These are phyloP conservation scores for Talaromyces amestolkiae DNA, from an alignment of 2,329 filamentous ascomycete genomes.

Conservation along the genomic window DNA sequence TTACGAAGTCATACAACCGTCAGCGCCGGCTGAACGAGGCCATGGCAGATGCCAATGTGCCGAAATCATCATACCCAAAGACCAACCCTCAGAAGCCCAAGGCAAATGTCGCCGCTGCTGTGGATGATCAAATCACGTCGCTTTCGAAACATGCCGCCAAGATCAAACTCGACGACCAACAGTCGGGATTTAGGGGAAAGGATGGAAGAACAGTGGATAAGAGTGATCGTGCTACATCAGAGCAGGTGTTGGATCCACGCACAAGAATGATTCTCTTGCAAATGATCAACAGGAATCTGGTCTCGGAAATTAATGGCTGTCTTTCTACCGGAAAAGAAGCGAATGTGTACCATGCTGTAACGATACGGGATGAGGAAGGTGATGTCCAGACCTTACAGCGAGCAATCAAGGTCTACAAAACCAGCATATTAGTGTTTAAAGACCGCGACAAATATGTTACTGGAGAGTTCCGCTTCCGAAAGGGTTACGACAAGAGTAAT, in stretches of 20 bases:
- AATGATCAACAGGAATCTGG: conserved; percentile 87
- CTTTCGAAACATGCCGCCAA: conserved; percentile 81
- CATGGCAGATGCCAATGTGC: conserved; percentile 45
- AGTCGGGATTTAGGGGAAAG: conserved; percentile 53
- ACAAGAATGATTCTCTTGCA: conserved; percentile 94
- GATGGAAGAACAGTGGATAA: conserved; percentile 62
- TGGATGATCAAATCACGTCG: conserved; percentile 86
- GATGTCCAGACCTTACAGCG: conserved; percentile 60
- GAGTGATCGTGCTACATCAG: conserved; percentile 86
- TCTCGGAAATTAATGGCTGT: conserved; percentile 91
- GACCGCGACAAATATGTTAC: conserved; percentile 94
- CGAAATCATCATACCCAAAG: conserved; percentile 62
- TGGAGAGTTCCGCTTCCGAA: conserved; percentile 87
- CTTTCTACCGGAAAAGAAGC: conserved; percentile 97
- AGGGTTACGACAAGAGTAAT: conserved; percentile 89
- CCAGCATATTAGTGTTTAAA: conserved; percentile 94
- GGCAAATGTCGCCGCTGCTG: conserved; percentile 72
- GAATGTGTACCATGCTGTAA: conserved; percentile 91
- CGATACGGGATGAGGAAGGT: conserved; percentile 55
- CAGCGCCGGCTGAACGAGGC: conserved; percentile 66
- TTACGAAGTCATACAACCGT: conserved; percentile 85
- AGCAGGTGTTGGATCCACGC: conserved; percentile 89
- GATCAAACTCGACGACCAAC: conserved; percentile 69
- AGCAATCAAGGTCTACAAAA: conserved; percentile 99
- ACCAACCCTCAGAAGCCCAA: conserved; percentile 75